Conservation (phyloP, 1,284 basidiomycete genomes). For the Sporisorium exsertum region DNA sequence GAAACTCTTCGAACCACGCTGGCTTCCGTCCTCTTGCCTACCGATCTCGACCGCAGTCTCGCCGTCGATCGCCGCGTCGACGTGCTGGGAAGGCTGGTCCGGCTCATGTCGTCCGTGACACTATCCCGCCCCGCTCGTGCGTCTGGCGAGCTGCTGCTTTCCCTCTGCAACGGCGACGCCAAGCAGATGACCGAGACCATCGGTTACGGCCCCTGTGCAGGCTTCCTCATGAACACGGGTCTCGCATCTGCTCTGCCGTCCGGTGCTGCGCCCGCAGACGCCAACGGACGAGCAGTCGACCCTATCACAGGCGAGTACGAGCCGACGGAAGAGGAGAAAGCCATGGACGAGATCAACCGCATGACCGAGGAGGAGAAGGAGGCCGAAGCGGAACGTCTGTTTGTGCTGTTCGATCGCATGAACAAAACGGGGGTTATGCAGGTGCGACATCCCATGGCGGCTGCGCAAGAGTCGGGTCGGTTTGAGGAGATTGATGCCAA, state of each 20-base stretch:
- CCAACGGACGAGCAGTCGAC: conserved; percentile 40
- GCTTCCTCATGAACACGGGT: conserved; percentile 53
- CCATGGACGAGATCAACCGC: conserved; percentile 35
- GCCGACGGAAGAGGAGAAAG: conserved; percentile 40
- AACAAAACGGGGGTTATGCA: conserved; percentile 58
- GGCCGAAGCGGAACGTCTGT: conserved; percentile 57
- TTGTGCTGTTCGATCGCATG: conserved; percentile 60
- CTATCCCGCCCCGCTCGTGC: conserved; percentile 51
- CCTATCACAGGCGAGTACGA: conserved; percentile 61
- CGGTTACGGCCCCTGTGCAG: conserved; percentile 64
- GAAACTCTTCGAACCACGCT: conserved; percentile 21
- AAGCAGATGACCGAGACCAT: conserved; percentile 49
- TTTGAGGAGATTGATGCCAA: conserved; percentile 45
- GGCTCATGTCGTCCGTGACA: conserved; percentile 55
- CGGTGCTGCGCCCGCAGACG: neutral
- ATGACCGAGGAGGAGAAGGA: conserved; percentile 63
- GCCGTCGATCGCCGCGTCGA: conserved; percentile 52
- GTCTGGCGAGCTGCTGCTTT: conserved; percentile 54
- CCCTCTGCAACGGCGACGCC: conserved; percentile 48
- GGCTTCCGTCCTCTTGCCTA: conserved; percentile 33
- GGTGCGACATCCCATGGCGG: conserved; percentile 51
- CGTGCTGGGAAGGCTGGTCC: conserved; percentile 48
- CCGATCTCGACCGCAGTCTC: conserved; percentile 47
- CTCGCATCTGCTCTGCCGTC: conserved; percentile 48
- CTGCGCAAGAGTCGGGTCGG: conserved; percentile 33